phyloP scores from a whole-genome alignment of 805 yeast species.

The Ogataea naganishii region DNA sequence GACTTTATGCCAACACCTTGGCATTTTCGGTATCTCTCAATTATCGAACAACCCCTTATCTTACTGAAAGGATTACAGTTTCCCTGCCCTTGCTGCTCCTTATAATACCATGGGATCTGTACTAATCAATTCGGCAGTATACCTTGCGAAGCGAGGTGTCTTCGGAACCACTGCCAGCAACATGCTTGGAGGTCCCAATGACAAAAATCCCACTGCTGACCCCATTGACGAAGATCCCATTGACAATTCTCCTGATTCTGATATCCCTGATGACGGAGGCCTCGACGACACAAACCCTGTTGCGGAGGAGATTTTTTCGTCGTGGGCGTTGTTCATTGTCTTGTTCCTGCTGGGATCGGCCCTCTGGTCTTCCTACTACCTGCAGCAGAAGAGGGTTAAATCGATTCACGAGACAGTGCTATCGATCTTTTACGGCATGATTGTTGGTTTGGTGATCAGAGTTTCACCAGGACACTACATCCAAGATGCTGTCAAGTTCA shows the following conservation, averaged over 20 bases:
- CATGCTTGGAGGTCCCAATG: constrained; percentile 8
- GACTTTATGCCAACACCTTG: too few relatives aligned
- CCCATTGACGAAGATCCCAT: constrained; percentile 28
- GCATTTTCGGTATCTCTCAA: too few relatives aligned
- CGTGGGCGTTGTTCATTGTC: constrained; percentile 94
- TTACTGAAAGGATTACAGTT: too few relatives aligned
- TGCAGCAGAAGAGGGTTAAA: constrained; percentile 84
- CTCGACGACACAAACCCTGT: constrained; percentile 69
- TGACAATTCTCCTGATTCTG: constrained; percentile 30
- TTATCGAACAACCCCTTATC: too few relatives aligned
- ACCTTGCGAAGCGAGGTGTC: constrained; percentile 15
- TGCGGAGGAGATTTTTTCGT: constrained; percentile 89
- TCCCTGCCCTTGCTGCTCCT: too few relatives aligned
- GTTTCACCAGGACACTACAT: constrained; percentile 94
- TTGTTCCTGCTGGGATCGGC: constrained; percentile 77
- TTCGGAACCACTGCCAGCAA: constrained; percentile 13
- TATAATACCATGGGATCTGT: constrained; percentile 16
- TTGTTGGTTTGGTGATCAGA: constrained; percentile 86
- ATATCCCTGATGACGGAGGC: constrained; percentile 40
- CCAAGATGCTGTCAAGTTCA: constrained; percentile 94
- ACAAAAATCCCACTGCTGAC: constrained; percentile 8
- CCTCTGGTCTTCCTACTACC: constrained; percentile 88
- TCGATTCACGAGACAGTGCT: constrained; percentile 97
- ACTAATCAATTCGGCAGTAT: constrained; percentile 11
- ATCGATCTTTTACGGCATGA: constrained; percentile 94